These are phyloP conservation scores for Astrephomene gubernaculifera DNA, from an alignment of 139 green algal genomes.

Conservation along the genomic window DNA sequence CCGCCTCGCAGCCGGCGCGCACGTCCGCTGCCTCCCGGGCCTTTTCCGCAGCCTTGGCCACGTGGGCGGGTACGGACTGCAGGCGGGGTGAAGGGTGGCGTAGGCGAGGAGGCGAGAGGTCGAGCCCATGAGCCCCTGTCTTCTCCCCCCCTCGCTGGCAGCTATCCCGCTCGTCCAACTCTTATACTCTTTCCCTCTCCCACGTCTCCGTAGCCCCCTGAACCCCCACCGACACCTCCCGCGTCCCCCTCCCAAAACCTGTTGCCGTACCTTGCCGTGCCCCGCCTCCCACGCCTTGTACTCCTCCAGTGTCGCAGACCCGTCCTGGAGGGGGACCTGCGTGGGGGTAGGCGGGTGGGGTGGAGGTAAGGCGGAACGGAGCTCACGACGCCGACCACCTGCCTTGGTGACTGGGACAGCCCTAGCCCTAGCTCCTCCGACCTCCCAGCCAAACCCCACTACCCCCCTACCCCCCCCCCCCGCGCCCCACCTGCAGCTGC, in stretches of 20 bases:
- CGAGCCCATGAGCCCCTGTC: background rate
- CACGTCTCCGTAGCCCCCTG: background rate
- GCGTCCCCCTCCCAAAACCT: background rate
- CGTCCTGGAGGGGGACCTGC: constrained; percentile 61
- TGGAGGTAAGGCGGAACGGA: background rate
- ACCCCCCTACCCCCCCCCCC: background rate
- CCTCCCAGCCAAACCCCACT: no score
- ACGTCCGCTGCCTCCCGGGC: constrained; percentile 59
- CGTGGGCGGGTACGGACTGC: constrained; percentile 32
- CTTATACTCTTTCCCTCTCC: background rate
- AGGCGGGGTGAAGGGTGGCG: background rate
- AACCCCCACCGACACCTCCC: background rate
- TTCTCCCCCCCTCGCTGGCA: background rate
- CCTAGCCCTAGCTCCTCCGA: no score
- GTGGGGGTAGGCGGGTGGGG: background rate
- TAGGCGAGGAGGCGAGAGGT: background rate
- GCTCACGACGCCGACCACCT: no score
- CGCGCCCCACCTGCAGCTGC: constrained; percentile 63
- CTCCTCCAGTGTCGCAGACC: constrained; percentile 55
- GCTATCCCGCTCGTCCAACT: background rate
- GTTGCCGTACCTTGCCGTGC: constrained; percentile 54
- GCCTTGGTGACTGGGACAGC: no score
- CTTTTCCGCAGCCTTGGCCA: constrained; percentile 54
- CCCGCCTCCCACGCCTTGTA: constrained; percentile 77
- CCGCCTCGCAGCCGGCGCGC: constrained; percentile 68